Evolutionary conservation across 1,284 basidiomycete species (phyloP).

Genomic region (Sutorius eximius): DNA sequence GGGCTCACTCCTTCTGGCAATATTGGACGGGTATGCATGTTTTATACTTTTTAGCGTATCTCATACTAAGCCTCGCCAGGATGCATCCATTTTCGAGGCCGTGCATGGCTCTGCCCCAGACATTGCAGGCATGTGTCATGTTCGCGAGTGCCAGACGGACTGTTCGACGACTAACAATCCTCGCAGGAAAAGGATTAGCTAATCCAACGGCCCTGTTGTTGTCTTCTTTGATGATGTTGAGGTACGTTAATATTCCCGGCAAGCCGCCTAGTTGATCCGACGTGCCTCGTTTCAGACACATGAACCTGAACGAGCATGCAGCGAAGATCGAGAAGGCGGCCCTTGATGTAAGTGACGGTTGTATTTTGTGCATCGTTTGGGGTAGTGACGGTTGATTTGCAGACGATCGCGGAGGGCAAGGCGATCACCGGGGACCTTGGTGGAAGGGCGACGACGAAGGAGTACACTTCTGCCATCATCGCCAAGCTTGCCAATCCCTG

Average conservation of each 20-base stretch:
- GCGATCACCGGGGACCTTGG: slow-evolving; percentile 91
- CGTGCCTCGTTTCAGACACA: slow-evolving; percentile 64
- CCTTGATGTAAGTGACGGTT: slow-evolving; percentile 61
- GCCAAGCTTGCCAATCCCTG: slow-evolving; percentile 58
- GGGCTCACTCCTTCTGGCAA: slow-evolving; percentile 98
- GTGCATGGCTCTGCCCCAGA: slow-evolving; percentile 96
- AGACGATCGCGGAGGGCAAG: slow-evolving; percentile 96
- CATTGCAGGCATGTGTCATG: slow-evolving; percentile 62
- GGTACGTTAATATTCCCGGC: slow-evolving; percentile 48
- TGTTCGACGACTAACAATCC: slow-evolving; percentile 20
- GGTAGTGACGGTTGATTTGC: slow-evolving; percentile 17
- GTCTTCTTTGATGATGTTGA: slow-evolving; percentile 96
- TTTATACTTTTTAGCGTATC: background rate
- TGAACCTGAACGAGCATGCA: slow-evolving; percentile 88
- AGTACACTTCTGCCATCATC: slow-evolving; percentile 90
- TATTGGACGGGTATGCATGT: slow-evolving; percentile 78
- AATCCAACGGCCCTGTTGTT: slow-evolving; percentile 97
- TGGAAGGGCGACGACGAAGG: slow-evolving; percentile 82
- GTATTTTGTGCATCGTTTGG: slow-evolving; percentile 16
- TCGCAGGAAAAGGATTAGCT: slow-evolving; percentile 88
- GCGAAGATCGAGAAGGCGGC: slow-evolving; percentile 91
- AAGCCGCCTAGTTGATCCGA: slow-evolving; percentile 25
- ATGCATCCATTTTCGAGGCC: slow-evolving; percentile 99
- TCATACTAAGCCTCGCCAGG: slow-evolving; percentile 46
- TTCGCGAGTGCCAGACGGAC: background rate